Evolutionary conservation across 129 eudicot species (phyloP).

Genomic region (Flaveria robusta): DNA sequence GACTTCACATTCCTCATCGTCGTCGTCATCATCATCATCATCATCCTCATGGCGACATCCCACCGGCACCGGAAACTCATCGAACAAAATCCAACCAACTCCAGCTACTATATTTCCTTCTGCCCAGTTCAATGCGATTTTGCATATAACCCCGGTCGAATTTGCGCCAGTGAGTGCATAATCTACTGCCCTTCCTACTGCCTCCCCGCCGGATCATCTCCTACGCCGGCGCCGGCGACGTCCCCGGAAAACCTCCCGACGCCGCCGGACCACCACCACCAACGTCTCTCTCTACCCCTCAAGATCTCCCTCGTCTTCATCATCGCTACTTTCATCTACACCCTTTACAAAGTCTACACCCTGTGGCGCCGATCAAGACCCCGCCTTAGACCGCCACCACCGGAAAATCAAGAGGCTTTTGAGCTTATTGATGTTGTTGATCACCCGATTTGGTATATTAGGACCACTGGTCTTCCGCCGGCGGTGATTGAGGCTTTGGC

Average conservation of each 20-base stretch:
- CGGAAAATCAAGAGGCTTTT: constrained; percentile 13
- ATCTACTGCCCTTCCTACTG: constrained; percentile 23
- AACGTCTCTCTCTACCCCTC: constrained; percentile 9
- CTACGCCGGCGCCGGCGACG: constrained; percentile 10
- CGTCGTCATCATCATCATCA: neutral
- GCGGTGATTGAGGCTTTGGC: constrained; percentile 51
- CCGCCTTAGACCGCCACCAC: neutral
- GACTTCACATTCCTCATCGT: too few relatives aligned
- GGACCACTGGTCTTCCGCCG: constrained; percentile 55
- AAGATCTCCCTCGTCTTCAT: constrained; percentile 7
- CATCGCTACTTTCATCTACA: constrained; percentile 34
- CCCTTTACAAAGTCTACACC: constrained; percentile 34
- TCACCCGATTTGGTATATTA: constrained; percentile 58
- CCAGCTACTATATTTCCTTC: neutral
- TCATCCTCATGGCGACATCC: constrained; percentile 28
- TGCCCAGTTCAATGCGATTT: constrained; percentile 22
- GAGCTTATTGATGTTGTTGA: constrained; percentile 33
- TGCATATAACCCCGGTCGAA: neutral
- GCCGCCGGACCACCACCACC: constrained; percentile 6
- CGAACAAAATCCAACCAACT: neutral
- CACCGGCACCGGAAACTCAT: constrained; percentile 33
- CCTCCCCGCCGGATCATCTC: neutral
- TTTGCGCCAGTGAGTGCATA: constrained; percentile 23
- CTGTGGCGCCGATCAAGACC: constrained; percentile 19
- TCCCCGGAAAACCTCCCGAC: neutral